Conservation (phyloP, 345 rosid species). For the Pugionium cornutum region DNA sequence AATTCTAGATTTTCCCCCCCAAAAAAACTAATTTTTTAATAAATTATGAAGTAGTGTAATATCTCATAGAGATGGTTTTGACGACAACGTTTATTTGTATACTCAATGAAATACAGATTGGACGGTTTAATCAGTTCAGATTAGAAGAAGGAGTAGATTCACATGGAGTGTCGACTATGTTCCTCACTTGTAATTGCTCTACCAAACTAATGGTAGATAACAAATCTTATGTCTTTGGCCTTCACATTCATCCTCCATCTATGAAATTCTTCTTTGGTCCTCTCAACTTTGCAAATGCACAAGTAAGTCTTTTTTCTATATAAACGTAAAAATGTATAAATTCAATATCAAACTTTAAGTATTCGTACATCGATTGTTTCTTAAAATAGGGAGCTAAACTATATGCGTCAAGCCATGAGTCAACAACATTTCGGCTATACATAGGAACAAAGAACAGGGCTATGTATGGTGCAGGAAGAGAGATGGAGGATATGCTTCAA, state of each 20-base stretch:
- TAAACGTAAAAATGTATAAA: neutral
- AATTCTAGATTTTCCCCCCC: too few relatives aligned
- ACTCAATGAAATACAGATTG: constrained; percentile 49
- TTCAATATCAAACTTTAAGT: neutral
- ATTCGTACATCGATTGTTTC: neutral
- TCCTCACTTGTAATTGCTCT: constrained; percentile 72
- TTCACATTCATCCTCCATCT: constrained; percentile 65
- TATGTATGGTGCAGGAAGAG: constrained; percentile 86
- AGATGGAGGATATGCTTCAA: constrained; percentile 72
- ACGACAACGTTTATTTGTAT: constrained; percentile 7
- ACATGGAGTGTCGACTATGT: constrained; percentile 67
- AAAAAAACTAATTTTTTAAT: too few relatives aligned
- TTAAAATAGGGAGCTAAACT: constrained; percentile 51
- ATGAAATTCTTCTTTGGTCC: constrained; percentile 59
- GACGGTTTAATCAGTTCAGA: constrained; percentile 49
- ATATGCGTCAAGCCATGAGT: constrained; percentile 49
- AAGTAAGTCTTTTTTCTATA: constrained; percentile 41
- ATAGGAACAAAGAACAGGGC: constrained; percentile 66
- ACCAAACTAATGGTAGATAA: constrained; percentile 58
- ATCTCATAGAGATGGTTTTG: neutral
- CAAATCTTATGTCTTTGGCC: constrained; percentile 74
- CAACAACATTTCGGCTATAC: constrained; percentile 45
- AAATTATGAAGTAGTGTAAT: neutral
- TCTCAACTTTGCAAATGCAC: constrained; percentile 59
- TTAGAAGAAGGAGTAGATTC: constrained; percentile 80